phyloP scores from a whole-genome alignment of 495 filamentous ascomycete species.

The Trichoderma orchidacearum region DNA sequence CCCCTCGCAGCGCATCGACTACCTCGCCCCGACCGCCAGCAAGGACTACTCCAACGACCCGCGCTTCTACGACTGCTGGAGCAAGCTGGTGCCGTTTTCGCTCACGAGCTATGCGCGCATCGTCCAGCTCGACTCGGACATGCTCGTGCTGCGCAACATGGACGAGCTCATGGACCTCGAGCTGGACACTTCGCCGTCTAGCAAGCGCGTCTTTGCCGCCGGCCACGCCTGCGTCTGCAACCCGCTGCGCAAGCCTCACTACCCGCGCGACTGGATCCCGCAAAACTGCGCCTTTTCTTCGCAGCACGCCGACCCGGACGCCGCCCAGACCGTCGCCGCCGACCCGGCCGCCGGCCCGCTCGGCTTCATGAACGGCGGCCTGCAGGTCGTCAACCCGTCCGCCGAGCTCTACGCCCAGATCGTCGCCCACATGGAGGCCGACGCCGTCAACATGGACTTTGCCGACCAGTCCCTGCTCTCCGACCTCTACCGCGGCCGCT shows the following conservation, averaged over 20 bases:
- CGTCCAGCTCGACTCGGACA: slow-evolving; percentile 73
- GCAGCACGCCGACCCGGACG: slow-evolving; percentile 34
- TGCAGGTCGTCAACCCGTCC: slow-evolving; percentile 59
- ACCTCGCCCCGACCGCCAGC: slow-evolving; percentile 41
- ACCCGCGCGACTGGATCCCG: slow-evolving; percentile 59
- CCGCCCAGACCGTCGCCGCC: slow-evolving; percentile 22
- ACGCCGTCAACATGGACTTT: slow-evolving; percentile 47
- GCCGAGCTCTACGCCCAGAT: slow-evolving; percentile 42
- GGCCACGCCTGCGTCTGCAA: slow-evolving; percentile 76
- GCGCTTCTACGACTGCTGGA: slow-evolving; percentile 76
- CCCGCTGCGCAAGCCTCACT: slow-evolving; percentile 59
- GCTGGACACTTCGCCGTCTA: slow-evolving; percentile 31
- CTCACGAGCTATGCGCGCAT: slow-evolving; percentile 58
- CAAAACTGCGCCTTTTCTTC: slow-evolving; percentile 62
- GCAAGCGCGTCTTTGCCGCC: slow-evolving; percentile 51
- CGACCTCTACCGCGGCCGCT: slow-evolving; percentile 50
- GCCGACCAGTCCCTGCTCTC: slow-evolving; percentile 62
- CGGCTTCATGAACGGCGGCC: slow-evolving; percentile 59
- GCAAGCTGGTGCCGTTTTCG: slow-evolving; percentile 65
- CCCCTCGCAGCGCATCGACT: slow-evolving; percentile 42
- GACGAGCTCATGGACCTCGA: slow-evolving; percentile 71
- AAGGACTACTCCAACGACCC: slow-evolving; percentile 51
- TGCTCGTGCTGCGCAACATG: slow-evolving; percentile 67
- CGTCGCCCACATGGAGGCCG: slow-evolving; percentile 26
- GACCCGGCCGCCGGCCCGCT: slow-evolving; percentile 48